Base-by-base conservation (phyloP, 495 filamentous ascomycete genomes). In the Elaphomyces granulatus region DNA sequence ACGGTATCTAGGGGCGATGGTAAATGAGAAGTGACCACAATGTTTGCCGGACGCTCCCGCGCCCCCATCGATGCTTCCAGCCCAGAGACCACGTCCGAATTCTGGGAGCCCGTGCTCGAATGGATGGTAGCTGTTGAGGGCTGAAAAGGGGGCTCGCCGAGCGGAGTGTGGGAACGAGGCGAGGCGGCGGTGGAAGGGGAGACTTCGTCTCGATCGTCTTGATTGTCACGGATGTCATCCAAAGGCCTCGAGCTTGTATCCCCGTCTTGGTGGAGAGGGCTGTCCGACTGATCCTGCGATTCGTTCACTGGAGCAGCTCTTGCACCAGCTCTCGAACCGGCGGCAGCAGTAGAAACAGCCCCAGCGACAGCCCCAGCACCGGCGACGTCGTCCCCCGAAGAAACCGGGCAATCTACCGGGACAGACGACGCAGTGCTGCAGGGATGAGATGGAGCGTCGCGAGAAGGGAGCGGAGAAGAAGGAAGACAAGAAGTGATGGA, bases 1-100 rank as follows among this genome's bases (percentile, higher is more conserved):
- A 64, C 58, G n/a, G 60, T 41, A 21, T 56, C 47, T 10, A 63
- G 46, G 2, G 55, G 53, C 15, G 59, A 51, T 19, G 54, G 52
- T 44, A 56, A 55, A 43, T 46, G 56, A 40, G 46, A 34, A 17
- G 59, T 59, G 34, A 18, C 20, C 12, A 34, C 14, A 10, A 43
- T 45, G 32, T 50, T 31, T 8, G 18, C 36, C 6, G 19, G 34
- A 36, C 42, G 45, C 15, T 50, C 47, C 18, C 31, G 42, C 33
- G 6, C 23, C 12, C 12, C 23, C 23, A 12, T 6, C 41, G 45
- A 26, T 37, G 31, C 33, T 49, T 53, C 23, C 23, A 6, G 23
- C 6, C 6, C 23, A 12, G 23, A 28, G 12, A 12, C 23, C 6
- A 28, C 23, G 23, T 28, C 23, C 23, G 12, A 6, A 28, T 12